A percentile compares a stretch with the other conserved stretches of the same genome.
Conservation (phyloP, 23 red algal genomes). For the Gracilaria caudata region DNA sequence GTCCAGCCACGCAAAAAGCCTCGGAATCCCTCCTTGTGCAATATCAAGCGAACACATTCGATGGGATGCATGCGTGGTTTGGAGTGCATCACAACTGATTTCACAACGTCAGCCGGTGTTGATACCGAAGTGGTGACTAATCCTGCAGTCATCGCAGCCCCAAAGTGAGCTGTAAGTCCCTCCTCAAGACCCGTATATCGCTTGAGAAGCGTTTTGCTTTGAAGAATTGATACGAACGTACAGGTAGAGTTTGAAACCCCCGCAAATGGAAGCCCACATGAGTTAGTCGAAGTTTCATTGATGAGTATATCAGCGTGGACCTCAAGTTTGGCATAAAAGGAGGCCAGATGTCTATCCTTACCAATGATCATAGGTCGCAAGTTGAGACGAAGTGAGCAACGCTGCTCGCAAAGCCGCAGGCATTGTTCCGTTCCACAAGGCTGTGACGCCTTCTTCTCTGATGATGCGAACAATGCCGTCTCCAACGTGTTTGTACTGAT, state of each 20-base stretch:
- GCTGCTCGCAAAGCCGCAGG: slow-evolving; percentile 57
- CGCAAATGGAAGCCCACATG: neutral
- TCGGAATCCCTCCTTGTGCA: slow-evolving; percentile 27
- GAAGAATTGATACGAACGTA: neutral
- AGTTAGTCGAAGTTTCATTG: neutral
- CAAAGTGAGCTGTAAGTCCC: slow-evolving; percentile 43
- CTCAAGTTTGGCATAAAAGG: neutral
- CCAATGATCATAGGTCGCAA: slow-evolving; percentile 64
- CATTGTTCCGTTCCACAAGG: slow-evolving; percentile 53
- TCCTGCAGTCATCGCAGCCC: slow-evolving; percentile 62
- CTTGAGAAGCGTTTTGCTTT: slow-evolving; percentile 51
- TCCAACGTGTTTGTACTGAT: slow-evolving; percentile 42
- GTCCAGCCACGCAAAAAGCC: slow-evolving; percentile 66
- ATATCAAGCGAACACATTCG: slow-evolving; percentile 34
- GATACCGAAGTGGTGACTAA: slow-evolving; percentile 59
- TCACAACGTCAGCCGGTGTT: slow-evolving; percentile 59
- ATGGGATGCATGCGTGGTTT: slow-evolving; percentile 32
- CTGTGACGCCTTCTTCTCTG: slow-evolving; percentile 30
- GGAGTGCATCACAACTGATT: slow-evolving; percentile 65
- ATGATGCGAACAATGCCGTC: slow-evolving; percentile 43
- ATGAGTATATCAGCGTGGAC: neutral
- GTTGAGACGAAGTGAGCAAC: slow-evolving; percentile 60
- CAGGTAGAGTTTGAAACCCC: neutral
- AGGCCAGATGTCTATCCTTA: neutral
- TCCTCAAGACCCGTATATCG: slow-evolving; percentile 41